A percentile compares a stretch with the other conserved stretches of the same genome.
phyloP scores from a whole-genome alignment of 257 asterid species.

The Solanum pinnatisectum region DNA sequence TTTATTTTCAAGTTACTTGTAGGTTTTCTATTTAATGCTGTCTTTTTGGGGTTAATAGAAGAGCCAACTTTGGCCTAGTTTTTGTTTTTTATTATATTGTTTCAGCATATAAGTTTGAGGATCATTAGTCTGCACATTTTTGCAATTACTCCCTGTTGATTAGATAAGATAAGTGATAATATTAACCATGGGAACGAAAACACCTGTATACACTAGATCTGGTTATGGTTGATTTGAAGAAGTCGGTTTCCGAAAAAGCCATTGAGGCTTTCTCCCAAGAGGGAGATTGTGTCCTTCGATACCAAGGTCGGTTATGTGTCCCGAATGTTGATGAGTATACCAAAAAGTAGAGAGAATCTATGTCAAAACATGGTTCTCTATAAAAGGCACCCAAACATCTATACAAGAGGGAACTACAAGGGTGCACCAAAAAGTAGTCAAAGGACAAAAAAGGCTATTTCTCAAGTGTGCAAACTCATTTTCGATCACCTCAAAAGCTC shows the following conservation, averaged over 20 bases:
- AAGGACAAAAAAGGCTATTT: background rate
- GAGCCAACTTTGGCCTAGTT: constrained; percentile 34
- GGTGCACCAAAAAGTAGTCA: background rate
- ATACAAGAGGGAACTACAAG: background rate
- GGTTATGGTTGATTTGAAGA: background rate
- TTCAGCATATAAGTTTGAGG: background rate
- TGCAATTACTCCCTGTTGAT: background rate
- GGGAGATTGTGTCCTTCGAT: background rate
- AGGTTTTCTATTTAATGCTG: constrained; percentile 84
- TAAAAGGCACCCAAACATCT: background rate
- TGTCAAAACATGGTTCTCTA: background rate
- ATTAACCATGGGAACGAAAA: background rate
- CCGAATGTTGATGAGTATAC: background rate
- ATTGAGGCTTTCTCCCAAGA: background rate
- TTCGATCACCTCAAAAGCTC: background rate
- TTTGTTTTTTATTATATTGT: background rate
- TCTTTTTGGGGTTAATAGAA: constrained; percentile 74
- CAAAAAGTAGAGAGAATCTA: background rate
- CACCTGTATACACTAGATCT: background rate
- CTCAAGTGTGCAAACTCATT: background rate
- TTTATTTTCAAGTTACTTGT: constrained; percentile 3
- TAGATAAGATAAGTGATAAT: background rate
- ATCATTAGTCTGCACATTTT: constrained; percentile 3
- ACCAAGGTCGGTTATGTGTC: background rate
- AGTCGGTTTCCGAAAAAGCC: background rate